Base-by-base conservation (phyloP, 2,329 filamentous ascomycete genomes). In the Corynespora cassiicola region DNA sequence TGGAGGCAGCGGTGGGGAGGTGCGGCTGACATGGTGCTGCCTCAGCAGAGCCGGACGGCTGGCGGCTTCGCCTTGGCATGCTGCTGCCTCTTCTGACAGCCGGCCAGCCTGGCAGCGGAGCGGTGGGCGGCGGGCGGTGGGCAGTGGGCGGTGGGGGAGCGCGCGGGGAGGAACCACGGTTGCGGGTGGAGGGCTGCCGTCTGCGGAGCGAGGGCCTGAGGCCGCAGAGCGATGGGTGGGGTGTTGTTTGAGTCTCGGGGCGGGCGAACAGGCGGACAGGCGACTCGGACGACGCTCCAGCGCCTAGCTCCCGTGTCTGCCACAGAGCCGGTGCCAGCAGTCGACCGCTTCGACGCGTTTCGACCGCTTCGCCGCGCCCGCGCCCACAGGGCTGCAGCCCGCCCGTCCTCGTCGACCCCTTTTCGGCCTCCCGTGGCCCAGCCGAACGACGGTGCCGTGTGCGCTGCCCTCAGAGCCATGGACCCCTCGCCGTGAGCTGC, bases 1-100 rank as follows among this genome's bases (percentile, higher is more conserved):
- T 60, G 52, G 58, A 47, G 29, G 58, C 53, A 58, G 62, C 61
- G 47, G 46, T 50, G 52, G 28, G 33, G 37, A 43, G 45, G 46
- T 44, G 52, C 41, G 50, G 53, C 51, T 58, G 56, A 49, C 51
- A 35, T 50, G 44, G 56, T 54, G 45, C 45, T 34, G 54, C 54
- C 49, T 53, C 41, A 43, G 31, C 37, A 25, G 39, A 42, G 42
- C 50, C 34, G 42, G 47, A 42, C 39, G 38, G 37, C 34, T 31
- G 40, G n/a, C n/a, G n/a, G n/a, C n/a, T n/a, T n/a, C n/a, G n/a
- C n/a, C n/a, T n/a, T n/a, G n/a, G n/a, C n/a, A n/a, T n/a, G n/a
- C n/a, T n/a, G n/a, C n/a, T n/a, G n/a, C n/a, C n/a, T n/a, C n/a
- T n/a, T n/a, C n/a, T n/a, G n/a, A n/a, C n/a, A n/a, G n/a, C n/a